Conservation (phyloP, 2,329 filamentous ascomycete species). For the Karstenula rhodostoma region DNA sequence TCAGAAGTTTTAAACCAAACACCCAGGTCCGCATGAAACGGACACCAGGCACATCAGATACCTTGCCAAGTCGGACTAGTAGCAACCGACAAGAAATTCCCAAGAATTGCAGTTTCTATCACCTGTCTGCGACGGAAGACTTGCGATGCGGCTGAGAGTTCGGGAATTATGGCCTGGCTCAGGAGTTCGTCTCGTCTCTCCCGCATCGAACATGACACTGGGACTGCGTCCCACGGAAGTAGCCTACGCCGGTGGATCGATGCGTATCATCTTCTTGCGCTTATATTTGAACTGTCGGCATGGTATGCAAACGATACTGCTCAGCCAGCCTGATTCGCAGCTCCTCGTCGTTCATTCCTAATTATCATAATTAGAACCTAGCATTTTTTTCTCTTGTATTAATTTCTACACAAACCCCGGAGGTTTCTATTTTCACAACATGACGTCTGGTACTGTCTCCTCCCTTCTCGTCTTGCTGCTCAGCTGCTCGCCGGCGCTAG, state of each 20-base stretch:
- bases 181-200: slow-evolving; percentile 23
- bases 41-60: slow-evolving; percentile 31
- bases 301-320: slow-evolving; percentile 23
- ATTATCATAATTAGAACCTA: slow-evolving; percentile 30
- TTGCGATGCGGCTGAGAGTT: slow-evolving; percentile 16
- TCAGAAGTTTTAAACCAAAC: slow-evolving; percentile 37
- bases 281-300: slow-evolving; percentile 36
- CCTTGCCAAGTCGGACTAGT: slow-evolving; percentile 28
- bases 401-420: slow-evolving; percentile 42
- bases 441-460: slow-evolving; percentile 50
- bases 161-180: slow-evolving; percentile 27
- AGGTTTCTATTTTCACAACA: slow-evolving; percentile 38
- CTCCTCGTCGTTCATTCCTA: slow-evolving; percentile 39
- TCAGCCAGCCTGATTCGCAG: slow-evolving; percentile 44
- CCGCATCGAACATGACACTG: slow-evolving; percentile 28
- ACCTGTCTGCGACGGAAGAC: slow-evolving; percentile 22
- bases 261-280: slow-evolving; percentile 14
- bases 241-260: slow-evolving; percentile 24
- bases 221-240: slow-evolving; percentile 28
- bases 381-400: slow-evolving; percentile 29
- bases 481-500: slow-evolving; percentile 36
- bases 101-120: slow-evolving; percentile 24
- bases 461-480: slow-evolving; percentile 39
- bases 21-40: slow-evolving; percentile 39
- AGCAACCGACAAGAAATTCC: slow-evolving; percentile 34